Evolutionary conservation across 768 basidiomycete genomes (phyloP).

Genomic region (Clathrus columnatus): DNA sequence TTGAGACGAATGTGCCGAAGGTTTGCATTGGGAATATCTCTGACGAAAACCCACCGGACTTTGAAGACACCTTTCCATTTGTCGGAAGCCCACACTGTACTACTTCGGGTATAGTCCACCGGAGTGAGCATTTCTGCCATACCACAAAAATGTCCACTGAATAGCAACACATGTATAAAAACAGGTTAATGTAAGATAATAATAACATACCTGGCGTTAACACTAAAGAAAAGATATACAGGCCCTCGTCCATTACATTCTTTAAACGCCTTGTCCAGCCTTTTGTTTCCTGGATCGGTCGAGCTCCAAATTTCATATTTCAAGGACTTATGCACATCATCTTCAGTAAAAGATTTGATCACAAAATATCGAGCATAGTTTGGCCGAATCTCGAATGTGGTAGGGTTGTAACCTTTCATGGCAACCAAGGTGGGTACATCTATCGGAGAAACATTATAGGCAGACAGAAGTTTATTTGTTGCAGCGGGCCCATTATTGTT

Average conservation of each 20-base stretch:
- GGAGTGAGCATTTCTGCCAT: constrained; percentile 98
- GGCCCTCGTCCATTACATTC: constrained; percentile 88
- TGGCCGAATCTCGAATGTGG: constrained; percentile 74
- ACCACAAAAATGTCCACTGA: constrained; percentile 92
- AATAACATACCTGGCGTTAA: constrained; percentile 66
- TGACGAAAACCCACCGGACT: constrained; percentile 95
- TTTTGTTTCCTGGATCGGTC: constrained; percentile 93
- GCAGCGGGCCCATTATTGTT: constrained; percentile 29
- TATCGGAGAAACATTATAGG: constrained; percentile 55
- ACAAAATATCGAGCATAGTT: constrained; percentile 87
- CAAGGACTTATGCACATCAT: constrained; percentile 96
- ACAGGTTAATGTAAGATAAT: neutral
- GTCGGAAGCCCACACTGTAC: constrained; percentile 97
- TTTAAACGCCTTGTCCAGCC: constrained; percentile 95
- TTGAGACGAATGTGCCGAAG: constrained; percentile 83
- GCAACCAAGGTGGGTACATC: constrained; percentile 83
- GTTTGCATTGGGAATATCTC: constrained; percentile 87
- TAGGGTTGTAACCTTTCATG: constrained; percentile 86
- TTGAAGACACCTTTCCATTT: constrained; percentile 99
- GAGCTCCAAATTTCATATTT: constrained; percentile 99
- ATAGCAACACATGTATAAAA: neutral
- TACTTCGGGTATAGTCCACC: constrained; percentile 90
- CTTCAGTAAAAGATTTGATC: constrained; percentile 98
- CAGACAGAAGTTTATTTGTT: constrained; percentile 16
- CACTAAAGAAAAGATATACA: constrained; percentile 97